phyloP scores from a whole-genome alignment of 345 rosid genomes.

The Sonneratia alba region DNA sequence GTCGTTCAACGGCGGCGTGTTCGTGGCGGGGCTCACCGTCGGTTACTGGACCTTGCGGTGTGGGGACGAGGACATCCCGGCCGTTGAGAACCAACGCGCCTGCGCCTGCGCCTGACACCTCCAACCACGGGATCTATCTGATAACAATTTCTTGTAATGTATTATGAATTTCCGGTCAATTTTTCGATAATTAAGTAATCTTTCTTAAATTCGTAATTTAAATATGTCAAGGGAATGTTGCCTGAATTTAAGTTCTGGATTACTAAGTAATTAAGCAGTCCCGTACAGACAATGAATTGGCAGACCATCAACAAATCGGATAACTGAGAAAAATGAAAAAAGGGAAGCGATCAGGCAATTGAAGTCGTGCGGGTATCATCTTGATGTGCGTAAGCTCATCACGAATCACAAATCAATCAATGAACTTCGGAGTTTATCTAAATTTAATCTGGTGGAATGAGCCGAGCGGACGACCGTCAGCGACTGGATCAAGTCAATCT shows the following conservation, averaged over 20 bases:
- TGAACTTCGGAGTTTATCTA: not conserved
- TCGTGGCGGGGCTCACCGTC: slow-evolving; percentile 49
- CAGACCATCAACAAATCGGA: not conserved
- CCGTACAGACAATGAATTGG: not conserved
- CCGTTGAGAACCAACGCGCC: slow-evolving; percentile 45
- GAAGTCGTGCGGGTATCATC: not conserved
- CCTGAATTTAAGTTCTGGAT: too few species aligned
- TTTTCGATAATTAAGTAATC: too few species aligned
- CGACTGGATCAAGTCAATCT: not conserved
- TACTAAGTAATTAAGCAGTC: not conserved
- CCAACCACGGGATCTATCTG: not conserved
- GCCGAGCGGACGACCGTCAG: not conserved
- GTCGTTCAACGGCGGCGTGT: slow-evolving; percentile 85
- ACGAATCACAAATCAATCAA: too few species aligned
- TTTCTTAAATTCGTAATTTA: too few species aligned
- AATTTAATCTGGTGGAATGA: not conserved
- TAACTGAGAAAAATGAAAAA: not conserved
- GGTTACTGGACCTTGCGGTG: slow-evolving; percentile 53
- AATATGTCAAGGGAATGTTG: too few species aligned
- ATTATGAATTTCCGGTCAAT: not conserved
- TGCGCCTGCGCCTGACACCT: slow-evolving; percentile 33
- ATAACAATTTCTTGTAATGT: not conserved
- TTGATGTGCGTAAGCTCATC: not conserved
- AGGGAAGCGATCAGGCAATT: slow-evolving; percentile 29
- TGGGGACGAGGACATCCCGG: slow-evolving; percentile 16